Evolutionary conservation across 352 stramenopile genomes (phyloP), one percentile per base, ranked within the genome.

Genomic region (Aphanomyces stellatus): DNA sequence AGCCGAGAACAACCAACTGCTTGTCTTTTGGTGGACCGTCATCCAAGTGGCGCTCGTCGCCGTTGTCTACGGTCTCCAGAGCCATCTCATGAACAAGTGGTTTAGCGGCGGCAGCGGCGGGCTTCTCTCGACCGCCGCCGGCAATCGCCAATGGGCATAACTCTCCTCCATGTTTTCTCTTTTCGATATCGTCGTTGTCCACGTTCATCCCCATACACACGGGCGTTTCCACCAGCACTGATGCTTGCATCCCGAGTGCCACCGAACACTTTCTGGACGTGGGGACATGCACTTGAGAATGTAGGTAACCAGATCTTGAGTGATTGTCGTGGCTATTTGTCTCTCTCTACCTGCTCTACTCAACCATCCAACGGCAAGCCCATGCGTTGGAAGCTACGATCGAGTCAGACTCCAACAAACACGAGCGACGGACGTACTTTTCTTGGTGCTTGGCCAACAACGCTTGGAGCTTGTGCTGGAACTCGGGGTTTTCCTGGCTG

Each of bases 1-100:
- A 0, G 62, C 84, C 5, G 78, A 91, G 17, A 91, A 82, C 76
- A 93, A 88, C 74, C 84, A 87, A 51, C 85, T 72, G 31, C 82
- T 83, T 13, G 74, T 93, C 57, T 79, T 93, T 42, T 91, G 76
- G 74, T 93, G 88, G 76, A 93, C 82, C 41, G 73, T 81, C 25
- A 69, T 91, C 30, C 81, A 91, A 67, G 77, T 93, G 56, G 43
- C 67, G 7, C 75, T 84, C 40, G 74, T 93, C 40, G 85, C 71
- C 15, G 72, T 85, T 30, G 79, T 93, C 71, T 91, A 93, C 63
- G 78, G 76, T 11, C 76, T 64, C 2, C 85, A 93, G 71, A 87
- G 80, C 46, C 88, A 85, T 63, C 57, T 93, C 33, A 74, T 93
- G 49, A 82, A 91, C 77, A 90, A 91, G 74, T 93, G 82, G 80